Base-by-base conservation (phyloP, 192 early-diverging fungal genomes). In the Diversispora eburnea region DNA sequence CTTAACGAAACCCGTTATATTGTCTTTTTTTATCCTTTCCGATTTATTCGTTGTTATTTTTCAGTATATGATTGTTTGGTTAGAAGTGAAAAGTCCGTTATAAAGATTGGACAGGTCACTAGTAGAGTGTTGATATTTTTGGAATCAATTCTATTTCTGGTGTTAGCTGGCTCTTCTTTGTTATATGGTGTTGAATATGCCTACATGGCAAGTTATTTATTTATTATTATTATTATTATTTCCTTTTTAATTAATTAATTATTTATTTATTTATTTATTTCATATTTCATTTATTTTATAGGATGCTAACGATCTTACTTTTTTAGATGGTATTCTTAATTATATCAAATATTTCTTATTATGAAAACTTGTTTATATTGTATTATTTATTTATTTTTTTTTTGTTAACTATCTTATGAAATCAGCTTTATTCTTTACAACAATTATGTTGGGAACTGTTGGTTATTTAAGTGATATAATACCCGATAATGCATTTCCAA, bases 381-480 rank as follows among this genome's bases (percentile, higher is more conserved):
- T 13, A 13, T 63, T 7, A 43, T 63, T 63, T 45, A 41, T 62
- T 57, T 43, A n/a, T n/a, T 17, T 41, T 41, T 12, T 17, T 45
- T 41, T n/a, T 63, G 45, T 63, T 63, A 63, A 63, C 39, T 17
- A 17, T 52, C 55, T 12, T 12, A 59, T 22, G 33, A 56, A 19
- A 47, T 22, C 19, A 73, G 72, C 72, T 54, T 60, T 73, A 13
- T 73, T 73, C 33, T 73, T 73, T 39, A 73, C 72, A 49, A 64
- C 72, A n/a, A 73, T 73, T 56, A 73, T 73, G 72, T 73, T 73
- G 72, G 72, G 72, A 5, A 73, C 72, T 22, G 72, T 73, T 17
- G 72, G 72, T 4, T 73, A 73, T 51, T 46, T 73, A n/a, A 73
- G 59, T 64, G 72, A 73, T 42, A 64, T 73, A 64, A 61, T 73